A percentile compares a stretch with the other conserved stretches of the same genome.
These are phyloP conservation scores for Pseudozyma hubeiensis DNA, from an alignment of 1,284 basidiomycete genomes.

Conservation along the genomic window DNA sequence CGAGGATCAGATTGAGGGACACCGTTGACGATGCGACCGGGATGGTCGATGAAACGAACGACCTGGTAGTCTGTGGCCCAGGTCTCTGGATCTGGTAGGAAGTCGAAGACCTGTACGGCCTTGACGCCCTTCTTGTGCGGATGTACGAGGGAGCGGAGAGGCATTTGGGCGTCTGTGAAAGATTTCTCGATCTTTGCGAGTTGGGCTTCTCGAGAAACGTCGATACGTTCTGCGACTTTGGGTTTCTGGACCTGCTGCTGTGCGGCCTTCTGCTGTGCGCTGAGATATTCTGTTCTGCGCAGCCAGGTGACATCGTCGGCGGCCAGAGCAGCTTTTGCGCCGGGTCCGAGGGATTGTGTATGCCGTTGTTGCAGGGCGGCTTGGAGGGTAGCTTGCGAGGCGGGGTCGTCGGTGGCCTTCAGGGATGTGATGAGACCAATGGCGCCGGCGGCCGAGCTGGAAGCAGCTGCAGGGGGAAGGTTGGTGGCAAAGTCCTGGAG, in stretches of 20 bases:
- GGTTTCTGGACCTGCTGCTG: conserved; percentile 50
- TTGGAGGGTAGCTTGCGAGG: conserved; percentile 28
- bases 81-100: conserved; percentile 67
- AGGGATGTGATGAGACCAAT: conserved; percentile 42
- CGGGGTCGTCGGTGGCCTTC: conserved; percentile 34
- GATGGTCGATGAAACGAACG: conserved; percentile 64
- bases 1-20: conserved; percentile 54
- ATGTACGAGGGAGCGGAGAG: conserved; percentile 54
- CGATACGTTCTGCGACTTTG: conserved; percentile 45
- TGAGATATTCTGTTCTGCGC: conserved; percentile 65
- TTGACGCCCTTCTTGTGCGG: conserved; percentile 63
- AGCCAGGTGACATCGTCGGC: conserved; percentile 66
- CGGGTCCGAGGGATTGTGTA: conserved; percentile 44
- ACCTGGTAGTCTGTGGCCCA: conserved; percentile 66
- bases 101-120: conserved; percentile 60
- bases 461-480: conserved; percentile 29
- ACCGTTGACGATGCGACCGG: conserved; percentile 56
- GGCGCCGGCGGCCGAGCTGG: conserved; percentile 29
- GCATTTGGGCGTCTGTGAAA: conserved; percentile 56
- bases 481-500: conserved; percentile 56
- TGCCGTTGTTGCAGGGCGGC: conserved; percentile 52
- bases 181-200: conserved; percentile 62
- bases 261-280: conserved; percentile 55
- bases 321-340: conserved; percentile 39
- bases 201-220: conserved; percentile 59